A percentile compares a stretch with the other conserved stretches of the same genome.
Conservation (phyloP, 192 early-diverging fungal species). For the Umbelopsis vinacea region DNA sequence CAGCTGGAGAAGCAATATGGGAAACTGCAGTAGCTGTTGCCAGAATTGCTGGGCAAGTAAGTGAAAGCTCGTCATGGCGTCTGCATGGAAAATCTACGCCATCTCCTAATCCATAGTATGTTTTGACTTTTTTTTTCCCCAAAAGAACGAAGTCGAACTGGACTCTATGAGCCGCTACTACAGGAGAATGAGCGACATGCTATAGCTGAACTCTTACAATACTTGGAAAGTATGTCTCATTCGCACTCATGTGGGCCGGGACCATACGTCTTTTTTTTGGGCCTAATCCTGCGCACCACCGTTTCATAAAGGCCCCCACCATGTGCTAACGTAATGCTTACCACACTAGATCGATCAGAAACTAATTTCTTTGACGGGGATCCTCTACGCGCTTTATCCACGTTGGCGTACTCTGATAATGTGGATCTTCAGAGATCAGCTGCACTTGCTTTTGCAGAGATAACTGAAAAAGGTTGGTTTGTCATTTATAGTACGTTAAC, state of each 20-base stretch:
- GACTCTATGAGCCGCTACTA: conserved; percentile 66
- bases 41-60: conserved; percentile 28
- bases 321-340: neutral
- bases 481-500: conserved; percentile 1
- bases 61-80: neutral
- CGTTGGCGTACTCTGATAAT: conserved; percentile 84
- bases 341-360: conserved; percentile 66
- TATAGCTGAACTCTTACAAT: conserved; percentile 67
- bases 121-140: conserved; percentile 1
- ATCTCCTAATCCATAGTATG: neutral
- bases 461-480: conserved; percentile 76
- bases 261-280: too few relatives aligned
- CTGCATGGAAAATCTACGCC: neutral
- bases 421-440: conserved; percentile 86
- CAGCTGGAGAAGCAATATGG: conserved; percentile 23
- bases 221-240: conserved; percentile 64
- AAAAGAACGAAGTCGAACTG: conserved; percentile 50
- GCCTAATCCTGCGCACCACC: too few relatives aligned
- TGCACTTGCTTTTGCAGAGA: conserved; percentile 87
- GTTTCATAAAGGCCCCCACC: too few relatives aligned
- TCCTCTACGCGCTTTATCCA: conserved; percentile 78
- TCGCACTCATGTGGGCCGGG: neutral
- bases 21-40: conserved; percentile 21
- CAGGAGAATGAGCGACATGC: conserved; percentile 75
- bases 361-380: conserved; percentile 87